Percentiles rank a stretch among this genome's conserved stretches.
These are phyloP conservation scores for Psilocybe tampanensis DNA, from an alignment of 768 basidiomycete species.

Conservation along the genomic window DNA sequence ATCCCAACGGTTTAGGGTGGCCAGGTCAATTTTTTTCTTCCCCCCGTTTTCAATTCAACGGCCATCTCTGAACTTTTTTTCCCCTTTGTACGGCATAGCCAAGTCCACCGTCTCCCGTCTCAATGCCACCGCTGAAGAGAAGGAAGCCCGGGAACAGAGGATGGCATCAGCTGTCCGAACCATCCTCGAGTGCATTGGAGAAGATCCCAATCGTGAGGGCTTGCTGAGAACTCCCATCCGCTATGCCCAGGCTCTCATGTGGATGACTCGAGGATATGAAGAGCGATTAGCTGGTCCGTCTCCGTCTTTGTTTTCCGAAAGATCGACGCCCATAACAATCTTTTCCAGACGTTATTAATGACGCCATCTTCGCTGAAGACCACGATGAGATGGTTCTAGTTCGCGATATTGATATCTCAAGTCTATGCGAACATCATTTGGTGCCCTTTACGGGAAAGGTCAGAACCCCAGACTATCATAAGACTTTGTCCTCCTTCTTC, in stretches of 20 bases:
- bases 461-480: constrained; percentile 27
- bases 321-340: constrained; percentile 13
- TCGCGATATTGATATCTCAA: constrained; percentile 95
- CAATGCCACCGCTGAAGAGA: constrained; percentile 77
- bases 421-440: constrained; percentile 97
- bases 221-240: constrained; percentile 90
- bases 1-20: constrained; percentile 87
- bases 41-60: neutral
- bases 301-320: constrained; percentile 20
- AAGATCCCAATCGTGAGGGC: constrained; percentile 96
- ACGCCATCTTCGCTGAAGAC: constrained; percentile 97
- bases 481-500: constrained; percentile 16
- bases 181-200: constrained; percentile 95
- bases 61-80: neutral
- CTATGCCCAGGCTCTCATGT: constrained; percentile 95
- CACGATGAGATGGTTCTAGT: constrained; percentile 99
- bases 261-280: constrained; percentile 99
- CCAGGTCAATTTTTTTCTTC: constrained; percentile 59
- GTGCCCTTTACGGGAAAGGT: constrained; percentile 99
- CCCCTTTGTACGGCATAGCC: constrained; percentile 44
- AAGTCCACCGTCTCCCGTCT: constrained; percentile 89
- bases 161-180: constrained; percentile 86
- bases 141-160: constrained; percentile 68
- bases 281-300: constrained; percentile 82
- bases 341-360: constrained; percentile 89